Conservation (phyloP, 352 stramenopile genomes). For the Globisporangium iwayamae region DNA sequence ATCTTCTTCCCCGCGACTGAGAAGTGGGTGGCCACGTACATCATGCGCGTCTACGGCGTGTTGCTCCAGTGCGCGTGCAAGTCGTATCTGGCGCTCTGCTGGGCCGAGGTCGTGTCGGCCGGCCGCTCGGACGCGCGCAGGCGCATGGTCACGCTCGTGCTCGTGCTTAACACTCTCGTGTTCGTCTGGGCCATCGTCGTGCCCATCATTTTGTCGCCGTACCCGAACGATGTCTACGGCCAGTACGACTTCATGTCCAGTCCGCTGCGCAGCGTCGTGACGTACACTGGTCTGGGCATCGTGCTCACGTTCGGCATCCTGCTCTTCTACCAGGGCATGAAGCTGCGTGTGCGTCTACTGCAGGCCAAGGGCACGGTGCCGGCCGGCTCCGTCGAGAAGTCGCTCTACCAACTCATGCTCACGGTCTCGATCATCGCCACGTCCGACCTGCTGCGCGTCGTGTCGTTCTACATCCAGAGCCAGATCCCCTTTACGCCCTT, state of each 20-base stretch:
- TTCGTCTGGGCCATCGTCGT: slow-evolving; percentile 60
- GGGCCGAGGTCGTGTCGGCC: slow-evolving; percentile 76
- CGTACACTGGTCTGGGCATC: slow-evolving; percentile 51
- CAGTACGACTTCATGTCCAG: slow-evolving; percentile 68
- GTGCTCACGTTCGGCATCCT: slow-evolving; percentile 68
- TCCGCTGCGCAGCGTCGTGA: slow-evolving; percentile 43
- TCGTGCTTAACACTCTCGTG: slow-evolving; percentile 52
- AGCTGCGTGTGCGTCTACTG: slow-evolving; percentile 64
- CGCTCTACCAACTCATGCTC: slow-evolving; percentile 76
- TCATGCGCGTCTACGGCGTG: slow-evolving; percentile 61
- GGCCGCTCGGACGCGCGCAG: slow-evolving; percentile 58
- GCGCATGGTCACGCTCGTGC: slow-evolving; percentile 50
- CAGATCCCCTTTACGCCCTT: slow-evolving; percentile 63
- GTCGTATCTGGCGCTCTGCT: slow-evolving; percentile 76
- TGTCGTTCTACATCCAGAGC: slow-evolving; percentile 47
- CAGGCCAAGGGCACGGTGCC: slow-evolving; percentile 68
- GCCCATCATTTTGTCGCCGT: slow-evolving; percentile 42
- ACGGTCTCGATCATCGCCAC: slow-evolving; percentile 78
- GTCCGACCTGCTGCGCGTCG: slow-evolving; percentile 64
- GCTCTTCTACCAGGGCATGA: slow-evolving; percentile 70
- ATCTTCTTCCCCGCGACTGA: slow-evolving; percentile 56
- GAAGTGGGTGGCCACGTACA: slow-evolving; percentile 62
- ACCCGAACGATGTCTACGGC: slow-evolving; percentile 54
- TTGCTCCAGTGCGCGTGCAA: slow-evolving; percentile 77
- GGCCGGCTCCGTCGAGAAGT: slow-evolving; percentile 69